A percentile compares a stretch with the other conserved stretches of the same genome.
Evolutionary conservation across 441 rosid species (phyloP).

Genomic region (Populus trichocarpa): DNA sequence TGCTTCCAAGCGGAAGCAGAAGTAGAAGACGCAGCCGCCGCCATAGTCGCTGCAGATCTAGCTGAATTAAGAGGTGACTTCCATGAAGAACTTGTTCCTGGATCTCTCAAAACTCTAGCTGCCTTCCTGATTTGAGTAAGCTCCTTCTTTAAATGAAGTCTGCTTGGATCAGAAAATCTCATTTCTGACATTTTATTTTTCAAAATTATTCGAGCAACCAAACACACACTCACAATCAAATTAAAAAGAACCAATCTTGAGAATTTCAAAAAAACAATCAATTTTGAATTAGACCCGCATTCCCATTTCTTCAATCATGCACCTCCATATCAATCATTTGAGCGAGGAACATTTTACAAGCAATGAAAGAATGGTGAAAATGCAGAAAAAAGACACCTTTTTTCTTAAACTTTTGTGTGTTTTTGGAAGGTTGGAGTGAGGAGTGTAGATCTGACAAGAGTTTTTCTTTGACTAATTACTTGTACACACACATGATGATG

Average conservation of each 20-base stretch:
- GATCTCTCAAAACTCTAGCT: slow-evolving; percentile 78
- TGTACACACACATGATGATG: neutral
- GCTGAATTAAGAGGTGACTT: slow-evolving; percentile 74
- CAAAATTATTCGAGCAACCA: too few species aligned
- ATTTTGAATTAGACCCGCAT: neutral
- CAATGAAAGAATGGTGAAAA: neutral
- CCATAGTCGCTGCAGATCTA: slow-evolving; percentile 57
- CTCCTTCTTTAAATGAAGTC: slow-evolving; percentile 79
- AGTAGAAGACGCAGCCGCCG: slow-evolving; percentile 24
- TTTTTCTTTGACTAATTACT: slow-evolving; percentile 5
- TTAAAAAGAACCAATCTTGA: neutral
- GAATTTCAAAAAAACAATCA: neutral
- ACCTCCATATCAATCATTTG: neutral
- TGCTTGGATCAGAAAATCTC: slow-evolving; percentile 70
- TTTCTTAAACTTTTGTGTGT: neutral
- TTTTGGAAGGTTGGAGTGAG: neutral
- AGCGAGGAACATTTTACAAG: neutral
- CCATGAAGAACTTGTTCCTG: slow-evolving; percentile 89
- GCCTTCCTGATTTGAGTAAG: slow-evolving; percentile 90
- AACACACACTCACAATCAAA: neutral
- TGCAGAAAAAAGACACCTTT: neutral
- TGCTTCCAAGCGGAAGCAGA: slow-evolving; percentile 26
- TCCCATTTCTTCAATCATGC: neutral
- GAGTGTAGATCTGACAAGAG: slow-evolving; percentile 8
- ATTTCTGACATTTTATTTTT: slow-evolving; percentile 43